These are phyloP conservation scores for Cucumis cinereus DNA, from an alignment of 306 rosid species.

Conservation along the genomic window DNA sequence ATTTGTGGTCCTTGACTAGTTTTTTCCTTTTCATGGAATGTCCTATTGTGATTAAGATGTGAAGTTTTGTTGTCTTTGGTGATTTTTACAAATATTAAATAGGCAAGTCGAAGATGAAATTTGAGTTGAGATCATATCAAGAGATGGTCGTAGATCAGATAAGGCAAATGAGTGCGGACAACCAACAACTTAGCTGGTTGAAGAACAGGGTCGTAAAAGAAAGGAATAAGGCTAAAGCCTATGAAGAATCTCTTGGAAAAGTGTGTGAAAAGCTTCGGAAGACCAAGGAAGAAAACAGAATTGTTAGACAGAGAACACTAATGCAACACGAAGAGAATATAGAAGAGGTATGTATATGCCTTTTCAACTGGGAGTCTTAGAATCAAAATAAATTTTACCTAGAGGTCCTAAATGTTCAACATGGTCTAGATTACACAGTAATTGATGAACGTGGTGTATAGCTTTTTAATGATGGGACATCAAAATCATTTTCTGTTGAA, in stretches of 20 bases:
- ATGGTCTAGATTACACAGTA: not conserved
- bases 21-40: not conserved
- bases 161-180: conserved; percentile 63
- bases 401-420: not conserved
- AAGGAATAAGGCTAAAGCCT: conserved; percentile 21
- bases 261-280: conserved; percentile 40
- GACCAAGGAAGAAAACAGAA: conserved; percentile 40
- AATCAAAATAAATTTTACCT: not conserved
- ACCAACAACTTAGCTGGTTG: conserved; percentile 36
- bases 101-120: conserved; percentile 64
- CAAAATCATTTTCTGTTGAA: not conserved
- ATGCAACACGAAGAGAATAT: conserved; percentile 42
- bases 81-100: conserved; percentile 1
- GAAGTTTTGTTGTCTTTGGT: not conserved
- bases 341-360: conserved; percentile 75
- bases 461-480: not conserved
- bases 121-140: conserved; percentile 56
- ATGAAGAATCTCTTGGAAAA: conserved; percentile 34
- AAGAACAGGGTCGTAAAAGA: conserved; percentile 36
- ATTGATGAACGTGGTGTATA: not conserved
- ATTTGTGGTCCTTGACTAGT: not conserved
- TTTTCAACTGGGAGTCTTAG: not conserved
- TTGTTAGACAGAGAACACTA: conserved; percentile 42
- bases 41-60: not conserved
- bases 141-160: conserved; percentile 66